Base-by-base conservation (phyloP, 176 grass and related monocot genomes). In the Eragrostis curvula region DNA sequence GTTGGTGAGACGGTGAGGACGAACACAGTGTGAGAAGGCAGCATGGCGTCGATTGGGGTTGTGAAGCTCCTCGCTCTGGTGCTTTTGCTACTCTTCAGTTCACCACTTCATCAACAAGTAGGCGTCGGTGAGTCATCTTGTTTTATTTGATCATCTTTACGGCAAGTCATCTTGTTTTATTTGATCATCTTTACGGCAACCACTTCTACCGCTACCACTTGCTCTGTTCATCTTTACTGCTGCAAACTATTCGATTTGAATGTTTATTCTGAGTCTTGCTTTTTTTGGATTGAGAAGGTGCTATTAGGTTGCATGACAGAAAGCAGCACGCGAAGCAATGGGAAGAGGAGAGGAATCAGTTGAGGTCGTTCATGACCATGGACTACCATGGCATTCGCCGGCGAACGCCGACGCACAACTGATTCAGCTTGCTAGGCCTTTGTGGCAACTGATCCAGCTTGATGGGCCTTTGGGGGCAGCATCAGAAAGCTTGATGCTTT, bases 281-380 rank as follows among this genome's bases (percentile, higher is more conserved):
- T 20, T n/a, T 39, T 43, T 52, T 45, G 30, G 59, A 17, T 49
- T 8, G 52, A 14, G 75, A 75, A 94, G 92, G 79, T 71, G 92
- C 89, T 24, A 89, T 89, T 43, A 87, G 92, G 79, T 60, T 91
- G 49, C 92, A 84, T 16, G 79, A 87, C 57, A 80, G 82, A 79
- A 87, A 29, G 28, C 59, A 70, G 3, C 83, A 92, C 58, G 81
- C 59, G 24, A 66, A 91, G 80, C 81, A 86, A 73, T 91, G 89
- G 86, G 62, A 18, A 45, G 85, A 91, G 66, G 89, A 91, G 70
- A 86, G 87, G 81, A 77, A 61, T 41, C 74, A 81, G 83, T 16
- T 89, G 64, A 72, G 84, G 24, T 87, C 86, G 61, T 84, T 82
- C 81, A 68, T 80, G 88, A 79, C 84, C 74, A 83, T 57, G 77